These are phyloP conservation scores for Xylariaceae sp. DNA, from an alignment of 2,329 filamentous ascomycete genomes.

Conservation along the genomic window DNA sequence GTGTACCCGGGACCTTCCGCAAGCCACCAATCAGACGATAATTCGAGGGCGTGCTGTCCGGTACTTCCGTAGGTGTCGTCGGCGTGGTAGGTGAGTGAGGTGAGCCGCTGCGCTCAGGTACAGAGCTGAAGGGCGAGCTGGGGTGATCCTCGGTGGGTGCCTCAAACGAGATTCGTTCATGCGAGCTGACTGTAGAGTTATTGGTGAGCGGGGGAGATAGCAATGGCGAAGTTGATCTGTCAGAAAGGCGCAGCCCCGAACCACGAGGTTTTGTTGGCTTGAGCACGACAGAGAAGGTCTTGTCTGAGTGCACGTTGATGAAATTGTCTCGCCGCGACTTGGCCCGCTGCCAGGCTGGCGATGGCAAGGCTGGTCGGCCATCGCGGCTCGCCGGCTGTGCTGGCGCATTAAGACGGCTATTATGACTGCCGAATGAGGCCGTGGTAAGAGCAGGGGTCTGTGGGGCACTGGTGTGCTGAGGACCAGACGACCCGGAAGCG, in stretches of 20 bases:
- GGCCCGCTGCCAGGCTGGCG: slow-evolving; percentile 20
- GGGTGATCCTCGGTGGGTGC: slow-evolving; percentile 37
- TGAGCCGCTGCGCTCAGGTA: slow-evolving; percentile 36
- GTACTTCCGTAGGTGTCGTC: slow-evolving; percentile 23
- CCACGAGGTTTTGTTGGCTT: slow-evolving; percentile 21
- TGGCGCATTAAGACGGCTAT: slow-evolving; percentile 30
- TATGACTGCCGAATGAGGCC: slow-evolving; percentile 31
- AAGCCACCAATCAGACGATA: slow-evolving; percentile 48
- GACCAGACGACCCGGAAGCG: slow-evolving; percentile 25
- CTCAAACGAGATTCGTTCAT: slow-evolving; percentile 41
- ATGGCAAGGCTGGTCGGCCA: slow-evolving; percentile 15
- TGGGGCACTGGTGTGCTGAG: slow-evolving; percentile 26
- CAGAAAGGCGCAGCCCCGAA: slow-evolving; percentile 14
- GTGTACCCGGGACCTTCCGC: slow-evolving; percentile 41
- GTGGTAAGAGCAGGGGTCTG: slow-evolving; percentile 27
- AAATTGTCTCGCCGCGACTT: slow-evolving; percentile 34
- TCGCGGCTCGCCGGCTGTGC: slow-evolving; percentile 17
- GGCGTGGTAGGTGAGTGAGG: slow-evolving; percentile 27
- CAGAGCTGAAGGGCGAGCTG: slow-evolving; percentile 42
- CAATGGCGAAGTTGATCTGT: slow-evolving; percentile 21
- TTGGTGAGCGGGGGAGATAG: slow-evolving; percentile 36
- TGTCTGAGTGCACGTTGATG: slow-evolving; percentile 47
- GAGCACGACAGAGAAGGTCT: slow-evolving; percentile 48
- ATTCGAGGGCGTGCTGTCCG: slow-evolving; percentile 41
- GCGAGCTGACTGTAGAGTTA: slow-evolving; percentile 40